Evolutionary conservation across 2,329 filamentous ascomycete genomes (phyloP), one percentile per base, ranked within the genome.

Genomic region (Xylaria sp.): DNA sequence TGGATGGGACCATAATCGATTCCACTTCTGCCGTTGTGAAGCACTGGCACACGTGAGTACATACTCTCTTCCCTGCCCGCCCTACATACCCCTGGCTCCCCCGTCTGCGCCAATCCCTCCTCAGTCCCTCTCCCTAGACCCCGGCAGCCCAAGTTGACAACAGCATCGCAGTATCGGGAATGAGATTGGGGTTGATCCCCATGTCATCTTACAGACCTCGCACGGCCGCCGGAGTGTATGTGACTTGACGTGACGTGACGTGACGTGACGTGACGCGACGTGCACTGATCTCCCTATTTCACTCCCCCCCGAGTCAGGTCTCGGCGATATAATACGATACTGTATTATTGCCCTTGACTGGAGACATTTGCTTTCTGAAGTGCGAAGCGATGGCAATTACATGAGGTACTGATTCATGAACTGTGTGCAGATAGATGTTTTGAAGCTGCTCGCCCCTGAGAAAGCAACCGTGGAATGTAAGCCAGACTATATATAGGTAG

Each of bases 381-480:
- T n/a, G n/a, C 21, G 16, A 23, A 8, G 42, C 29, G 18, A 44
- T 60, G 40, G 23, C 32, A 35, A 54, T 57, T 37, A 58, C 35
- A 16, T 35, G 23, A 10, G 5, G 13, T 53, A 35, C 69, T 69
- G 50, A 71, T 25, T 47, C 37, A 51, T 9, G 27, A 51, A 44
- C 53, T n/a, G 60, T 51, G 25, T 51, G 25, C 40, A 71, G 69
- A 97, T 98, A 76, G 96, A 99, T 75, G 90, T 92, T 2, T 85
- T 99, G 67, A 88, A 88, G 78, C 84, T 94, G 32, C 88, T 97
- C 67, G 91, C 93, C 70, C 92, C 93, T 18, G 90, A 92, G 74
- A 93, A 93, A 78, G 96, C 96, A 50, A 98, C 91, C 75, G 95
- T 92, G 93, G 93, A 97, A 72, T 97, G 93, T 97, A 82, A 83